A percentile compares a stretch with the other conserved stretches of the same genome.
Conservation (phyloP, 129 eudicot species). For the Chrysanthemum seticuspe region DNA sequence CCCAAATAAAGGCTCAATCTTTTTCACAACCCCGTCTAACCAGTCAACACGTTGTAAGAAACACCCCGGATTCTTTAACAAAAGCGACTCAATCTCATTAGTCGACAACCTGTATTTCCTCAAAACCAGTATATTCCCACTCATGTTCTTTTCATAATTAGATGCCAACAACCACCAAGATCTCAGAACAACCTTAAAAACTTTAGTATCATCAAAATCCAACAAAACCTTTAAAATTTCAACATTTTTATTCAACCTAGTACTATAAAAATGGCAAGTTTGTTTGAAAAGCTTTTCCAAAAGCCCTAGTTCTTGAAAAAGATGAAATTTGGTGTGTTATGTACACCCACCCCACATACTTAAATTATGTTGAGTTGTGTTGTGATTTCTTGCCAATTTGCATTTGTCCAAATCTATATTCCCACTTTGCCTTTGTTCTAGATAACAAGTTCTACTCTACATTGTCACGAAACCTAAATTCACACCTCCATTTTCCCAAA, state of each 20-base stretch:
- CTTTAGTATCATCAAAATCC: conserved; percentile 27
- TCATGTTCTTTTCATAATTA: background rate
- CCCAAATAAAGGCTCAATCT: conserved; percentile 28
- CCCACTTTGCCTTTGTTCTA: no score
- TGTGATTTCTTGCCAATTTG: conserved; percentile 32
- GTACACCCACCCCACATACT: no score
- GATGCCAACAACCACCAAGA: conserved; percentile 12
- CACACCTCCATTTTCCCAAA: no score
- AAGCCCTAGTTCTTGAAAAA: conserved; percentile 24
- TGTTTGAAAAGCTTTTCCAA: conserved; percentile 16
- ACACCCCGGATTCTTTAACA: background rate
- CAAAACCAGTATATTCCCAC: background rate
- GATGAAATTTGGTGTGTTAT: conserved; percentile 19
- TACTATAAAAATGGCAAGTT: background rate
- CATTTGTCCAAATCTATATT: conserved; percentile 21
- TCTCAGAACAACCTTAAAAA: conserved; percentile 18
- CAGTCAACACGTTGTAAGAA: background rate
- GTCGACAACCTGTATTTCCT: background rate
- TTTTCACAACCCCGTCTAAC: conserved; percentile 23
- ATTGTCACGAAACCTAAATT: no score
- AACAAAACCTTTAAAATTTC: conserved; percentile 21
- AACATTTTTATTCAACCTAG: conserved; percentile 15
- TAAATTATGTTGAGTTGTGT: conserved; percentile 21
- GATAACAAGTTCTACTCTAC: no score
- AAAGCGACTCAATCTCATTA: background rate